Evolutionary conservation across 1,284 basidiomycete genomes (phyloP).

Genomic region (Pterula multifida): DNA sequence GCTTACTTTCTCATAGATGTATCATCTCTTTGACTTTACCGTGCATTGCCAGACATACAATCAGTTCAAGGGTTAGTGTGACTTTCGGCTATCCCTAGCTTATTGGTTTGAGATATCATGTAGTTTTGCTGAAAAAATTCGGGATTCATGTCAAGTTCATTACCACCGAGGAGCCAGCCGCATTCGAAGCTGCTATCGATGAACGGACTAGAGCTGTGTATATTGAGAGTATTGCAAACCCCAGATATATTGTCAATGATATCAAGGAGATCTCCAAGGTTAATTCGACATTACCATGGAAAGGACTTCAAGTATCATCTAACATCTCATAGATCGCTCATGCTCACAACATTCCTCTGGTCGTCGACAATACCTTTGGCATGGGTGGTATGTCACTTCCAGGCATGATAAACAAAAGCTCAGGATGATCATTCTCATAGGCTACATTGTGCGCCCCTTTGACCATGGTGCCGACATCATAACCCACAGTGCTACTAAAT

Average conservation of each 20-base stretch:
- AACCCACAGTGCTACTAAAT: conserved; percentile 65
- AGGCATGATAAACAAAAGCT: neutral
- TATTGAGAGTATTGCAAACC: conserved; percentile 53
- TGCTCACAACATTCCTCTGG: conserved; percentile 41
- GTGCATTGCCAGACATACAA: conserved; percentile 38
- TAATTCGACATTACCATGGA: neutral
- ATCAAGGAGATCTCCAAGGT: conserved; percentile 18
- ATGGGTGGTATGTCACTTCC: conserved; percentile 29
- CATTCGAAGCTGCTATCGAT: conserved; percentile 37
- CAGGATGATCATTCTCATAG: no score
- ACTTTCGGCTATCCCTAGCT: neutral
- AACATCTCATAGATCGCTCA: conserved; percentile 29
- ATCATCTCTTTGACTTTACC: neutral
- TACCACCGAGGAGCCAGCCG: conserved; percentile 25
- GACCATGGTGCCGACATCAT: conserved; percentile 61
- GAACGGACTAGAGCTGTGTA: conserved; percentile 38
- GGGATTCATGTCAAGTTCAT: conserved; percentile 36
- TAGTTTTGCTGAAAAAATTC: conserved; percentile 21
- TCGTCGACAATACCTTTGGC: conserved; percentile 71
- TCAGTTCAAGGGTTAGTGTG: conserved; percentile 38
- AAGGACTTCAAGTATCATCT: conserved; percentile 31
- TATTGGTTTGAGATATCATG: neutral
- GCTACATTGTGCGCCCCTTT: conserved; percentile 45
- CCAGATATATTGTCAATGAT: conserved; percentile 43
- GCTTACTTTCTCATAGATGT: conserved; percentile 9